These are phyloP conservation scores for Xylaria sp. DNA, from an alignment of 2,329 filamentous ascomycete species.

Conservation along the genomic window DNA sequence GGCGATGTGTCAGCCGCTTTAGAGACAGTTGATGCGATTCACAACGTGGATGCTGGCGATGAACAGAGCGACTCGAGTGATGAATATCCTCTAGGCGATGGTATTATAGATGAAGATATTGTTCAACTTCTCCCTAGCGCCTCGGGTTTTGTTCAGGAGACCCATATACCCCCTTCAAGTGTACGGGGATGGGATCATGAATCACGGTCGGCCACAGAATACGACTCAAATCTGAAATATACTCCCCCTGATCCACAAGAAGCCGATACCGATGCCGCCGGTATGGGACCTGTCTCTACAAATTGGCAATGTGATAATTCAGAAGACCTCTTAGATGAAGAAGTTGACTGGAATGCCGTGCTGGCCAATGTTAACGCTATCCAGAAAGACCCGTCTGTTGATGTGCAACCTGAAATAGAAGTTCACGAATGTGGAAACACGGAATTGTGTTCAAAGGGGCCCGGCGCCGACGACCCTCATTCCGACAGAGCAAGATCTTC, in stretches of 20 bases:
- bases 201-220: slow-evolving; percentile 52
- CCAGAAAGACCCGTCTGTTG: slow-evolving; percentile 31
- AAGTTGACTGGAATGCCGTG: slow-evolving; percentile 56
- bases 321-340: slow-evolving; percentile 52
- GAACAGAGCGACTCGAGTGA: slow-evolving; percentile 32
- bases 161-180: slow-evolving; percentile 49
- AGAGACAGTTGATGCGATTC: not conserved
- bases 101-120: slow-evolving; percentile 45
- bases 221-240: slow-evolving; percentile 52
- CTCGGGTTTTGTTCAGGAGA: slow-evolving; percentile 34
- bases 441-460: not conserved
- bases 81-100: slow-evolving; percentile 46
- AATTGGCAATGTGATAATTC: slow-evolving; percentile 11
- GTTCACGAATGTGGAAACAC: not conserved
- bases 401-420: slow-evolving; percentile 9
- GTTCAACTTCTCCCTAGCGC: slow-evolving; percentile 35
- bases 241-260: slow-evolving; percentile 47
- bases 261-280: not conserved
- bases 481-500: slow-evolving; percentile 35
- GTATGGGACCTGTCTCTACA: not conserved
- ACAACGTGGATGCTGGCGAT: not conserved
- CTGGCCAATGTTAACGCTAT: slow-evolving; percentile 36
- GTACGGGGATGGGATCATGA: slow-evolving; percentile 50
- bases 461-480: not conserved
- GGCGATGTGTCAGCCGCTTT: not conserved